Conservation (phyloP, 345 rosid genomes). For the Boechera divaricarpa region DNA sequence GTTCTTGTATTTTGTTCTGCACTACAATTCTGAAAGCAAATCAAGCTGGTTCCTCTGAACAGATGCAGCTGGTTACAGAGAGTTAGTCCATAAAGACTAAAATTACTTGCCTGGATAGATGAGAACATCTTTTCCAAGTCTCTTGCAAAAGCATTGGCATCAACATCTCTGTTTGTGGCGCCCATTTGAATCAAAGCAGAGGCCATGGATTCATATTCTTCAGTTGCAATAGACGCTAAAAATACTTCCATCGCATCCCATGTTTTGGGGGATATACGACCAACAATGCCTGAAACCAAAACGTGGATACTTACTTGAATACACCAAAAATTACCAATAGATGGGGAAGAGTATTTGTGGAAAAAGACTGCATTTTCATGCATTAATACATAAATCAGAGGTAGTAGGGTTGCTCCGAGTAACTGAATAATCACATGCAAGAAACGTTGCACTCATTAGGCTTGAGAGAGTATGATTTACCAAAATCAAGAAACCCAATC, state of each 20-base stretch:
- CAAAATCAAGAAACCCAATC: conserved; percentile 97
- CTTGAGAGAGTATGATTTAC: conserved; percentile 49
- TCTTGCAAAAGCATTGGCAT: conserved; percentile 79
- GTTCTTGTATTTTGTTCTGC: not conserved
- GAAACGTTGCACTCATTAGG: conserved; percentile 20
- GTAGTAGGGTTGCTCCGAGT: not conserved
- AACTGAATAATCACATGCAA: conserved; percentile 10
- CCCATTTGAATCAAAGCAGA: conserved; percentile 97
- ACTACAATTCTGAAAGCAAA: conserved; percentile 12
- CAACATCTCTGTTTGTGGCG: conserved; percentile 85
- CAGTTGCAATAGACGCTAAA: conserved; percentile 77
- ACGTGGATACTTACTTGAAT: conserved; percentile 20
- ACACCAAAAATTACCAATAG: conserved; percentile 23
- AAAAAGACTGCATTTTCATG: not conserved
- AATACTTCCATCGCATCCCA: conserved; percentile 97
- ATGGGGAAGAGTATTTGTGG: not conserved
- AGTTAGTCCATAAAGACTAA: not conserved
- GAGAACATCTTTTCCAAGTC: conserved; percentile 94
- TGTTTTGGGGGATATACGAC: conserved; percentile 95
- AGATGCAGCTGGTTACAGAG: conserved; percentile 22
- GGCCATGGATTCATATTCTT: conserved; percentile 92
- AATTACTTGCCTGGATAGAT: conserved; percentile 69
- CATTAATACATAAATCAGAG: not conserved
- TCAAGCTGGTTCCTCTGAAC: conserved; percentile 15
- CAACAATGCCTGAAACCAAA: conserved; percentile 80